Evolutionary conservation across 2,329 filamentous ascomycete species (phyloP).

Genomic region (Pestalotiopsis sp.): DNA sequence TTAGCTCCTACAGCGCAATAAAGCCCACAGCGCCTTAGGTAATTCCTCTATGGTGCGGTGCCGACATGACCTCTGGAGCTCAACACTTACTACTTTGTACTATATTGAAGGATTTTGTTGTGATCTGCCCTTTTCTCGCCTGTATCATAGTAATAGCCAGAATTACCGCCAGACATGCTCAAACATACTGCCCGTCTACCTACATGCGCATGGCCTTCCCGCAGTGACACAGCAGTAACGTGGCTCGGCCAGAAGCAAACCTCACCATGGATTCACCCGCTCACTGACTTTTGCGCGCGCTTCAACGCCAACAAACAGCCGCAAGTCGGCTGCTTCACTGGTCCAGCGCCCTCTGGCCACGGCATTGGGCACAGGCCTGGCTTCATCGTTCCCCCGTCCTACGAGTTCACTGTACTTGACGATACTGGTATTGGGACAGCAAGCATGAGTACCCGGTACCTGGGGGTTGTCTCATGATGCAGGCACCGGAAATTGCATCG

Average conservation of each 20-base stretch:
- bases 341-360: not conserved
- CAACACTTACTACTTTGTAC: not conserved
- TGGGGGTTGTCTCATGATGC: constrained; percentile 1
- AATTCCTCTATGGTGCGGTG: not conserved
- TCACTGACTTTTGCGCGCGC: not conserved
- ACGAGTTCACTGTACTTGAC: not conserved
- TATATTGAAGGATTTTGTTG: not conserved
- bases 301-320: not conserved
- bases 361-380: not conserved
- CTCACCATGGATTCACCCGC: not conserved
- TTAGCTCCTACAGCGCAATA: not conserved
- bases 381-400: not conserved
- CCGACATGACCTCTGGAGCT: not conserved
- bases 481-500: constrained; percentile 11
- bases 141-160: not conserved
- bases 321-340: not conserved
- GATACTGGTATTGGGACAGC: not conserved
- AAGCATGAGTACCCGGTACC: not conserved
- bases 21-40: not conserved
- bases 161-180: not conserved
- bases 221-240: not conserved
- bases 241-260: not conserved
- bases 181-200: not conserved
- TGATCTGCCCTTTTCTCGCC: not conserved
- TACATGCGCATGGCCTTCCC: not conserved